Evolutionary conservation across 441 rosid species (phyloP).

Genomic region (Flueggea neowawraea): DNA sequence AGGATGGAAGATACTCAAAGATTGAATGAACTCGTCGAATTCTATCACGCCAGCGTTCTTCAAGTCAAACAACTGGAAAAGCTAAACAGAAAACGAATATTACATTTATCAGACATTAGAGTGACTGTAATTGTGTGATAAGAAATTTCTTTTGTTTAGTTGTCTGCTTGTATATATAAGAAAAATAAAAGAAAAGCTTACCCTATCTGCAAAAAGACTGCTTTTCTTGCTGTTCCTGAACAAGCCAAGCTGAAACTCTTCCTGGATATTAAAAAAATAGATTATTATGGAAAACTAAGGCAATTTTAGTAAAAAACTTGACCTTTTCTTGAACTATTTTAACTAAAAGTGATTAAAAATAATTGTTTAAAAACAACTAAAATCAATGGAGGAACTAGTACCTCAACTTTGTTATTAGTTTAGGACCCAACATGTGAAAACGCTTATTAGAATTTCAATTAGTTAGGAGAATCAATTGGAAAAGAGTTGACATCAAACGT

Average conservation of each 20-base stretch:
- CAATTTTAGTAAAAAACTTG: too few relatives aligned
- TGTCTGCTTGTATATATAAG: too few relatives aligned
- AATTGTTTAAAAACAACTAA: too few relatives aligned
- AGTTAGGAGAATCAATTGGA: background rate
- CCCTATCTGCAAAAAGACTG: slow-evolving; percentile 62
- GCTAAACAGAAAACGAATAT: slow-evolving; percentile 18
- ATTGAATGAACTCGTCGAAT: slow-evolving; percentile 64
- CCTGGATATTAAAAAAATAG: slow-evolving; percentile 28
- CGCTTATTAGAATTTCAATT: background rate
- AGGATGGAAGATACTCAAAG: slow-evolving; percentile 74
- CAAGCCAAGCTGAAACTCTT: slow-evolving; percentile 64
- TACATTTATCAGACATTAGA: background rate
- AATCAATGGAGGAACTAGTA: too few relatives aligned
- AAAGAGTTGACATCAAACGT: background rate
- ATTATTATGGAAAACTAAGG: too few relatives aligned
- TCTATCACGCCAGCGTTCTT: slow-evolving; percentile 62
- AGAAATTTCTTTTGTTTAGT: too few relatives aligned
- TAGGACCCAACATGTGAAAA: too few relatives aligned
- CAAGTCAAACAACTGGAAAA: slow-evolving; percentile 59
- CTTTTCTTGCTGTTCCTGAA: slow-evolving; percentile 48
- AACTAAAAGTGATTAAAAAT: too few relatives aligned
- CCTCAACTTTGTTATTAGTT: too few relatives aligned
- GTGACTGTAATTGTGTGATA: too few relatives aligned
- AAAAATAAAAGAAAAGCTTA: slow-evolving; percentile 12
- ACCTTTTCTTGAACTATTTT: too few relatives aligned